These are phyloP conservation scores for Westerdykella ornata DNA, from an alignment of 2,329 filamentous ascomycete genomes.

Conservation along the genomic window DNA sequence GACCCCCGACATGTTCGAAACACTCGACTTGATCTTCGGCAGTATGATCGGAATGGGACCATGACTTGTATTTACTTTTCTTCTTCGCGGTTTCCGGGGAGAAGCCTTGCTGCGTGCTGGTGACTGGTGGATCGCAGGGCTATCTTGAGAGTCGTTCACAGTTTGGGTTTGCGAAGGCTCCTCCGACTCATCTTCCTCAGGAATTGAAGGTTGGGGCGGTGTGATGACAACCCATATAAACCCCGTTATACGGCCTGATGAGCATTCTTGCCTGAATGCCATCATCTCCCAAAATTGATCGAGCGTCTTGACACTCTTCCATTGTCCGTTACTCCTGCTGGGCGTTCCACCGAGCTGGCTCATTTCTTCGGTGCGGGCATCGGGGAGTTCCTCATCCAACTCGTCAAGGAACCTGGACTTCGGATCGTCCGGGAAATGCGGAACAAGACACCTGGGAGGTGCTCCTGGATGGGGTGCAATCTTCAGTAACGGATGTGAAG, in stretches of 20 bases:
- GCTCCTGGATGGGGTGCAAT: conserved; percentile 62
- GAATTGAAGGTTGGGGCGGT: conserved; percentile 46
- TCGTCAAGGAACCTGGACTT: conserved; percentile 86
- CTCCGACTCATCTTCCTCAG: conserved; percentile 25
- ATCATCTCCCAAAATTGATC: conserved; percentile 99
- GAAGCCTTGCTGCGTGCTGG: conserved; percentile 11
- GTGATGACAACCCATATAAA: conserved; percentile 89
- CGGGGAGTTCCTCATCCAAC: conserved; percentile 72
- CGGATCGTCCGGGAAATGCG: conserved; percentile 89
- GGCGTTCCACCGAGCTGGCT: conserved; percentile 36
- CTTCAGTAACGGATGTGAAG: conserved; percentile 66
- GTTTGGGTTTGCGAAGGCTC: conserved; percentile 21
- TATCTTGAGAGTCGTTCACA: conserved; percentile 14
- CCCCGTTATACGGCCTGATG: conserved; percentile 81
- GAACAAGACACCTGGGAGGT: conserved; percentile 77
- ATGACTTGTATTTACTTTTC: conserved; percentile 27
- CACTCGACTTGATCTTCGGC: conserved; percentile 56
- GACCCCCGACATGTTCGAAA: conserved; percentile 37
- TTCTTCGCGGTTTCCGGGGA: conserved; percentile 12
- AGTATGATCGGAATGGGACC: conserved; percentile 59
- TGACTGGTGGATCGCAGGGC: not conserved
- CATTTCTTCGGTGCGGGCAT: conserved; percentile 38
- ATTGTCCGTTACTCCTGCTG: conserved; percentile 56
- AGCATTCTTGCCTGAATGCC: conserved; percentile 93
- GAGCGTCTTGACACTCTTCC: conserved; percentile 75